Evolutionary conservation across 1,139 yeast genomes (phyloP).

Genomic region (Hanseniaspora gamundiae): DNA sequence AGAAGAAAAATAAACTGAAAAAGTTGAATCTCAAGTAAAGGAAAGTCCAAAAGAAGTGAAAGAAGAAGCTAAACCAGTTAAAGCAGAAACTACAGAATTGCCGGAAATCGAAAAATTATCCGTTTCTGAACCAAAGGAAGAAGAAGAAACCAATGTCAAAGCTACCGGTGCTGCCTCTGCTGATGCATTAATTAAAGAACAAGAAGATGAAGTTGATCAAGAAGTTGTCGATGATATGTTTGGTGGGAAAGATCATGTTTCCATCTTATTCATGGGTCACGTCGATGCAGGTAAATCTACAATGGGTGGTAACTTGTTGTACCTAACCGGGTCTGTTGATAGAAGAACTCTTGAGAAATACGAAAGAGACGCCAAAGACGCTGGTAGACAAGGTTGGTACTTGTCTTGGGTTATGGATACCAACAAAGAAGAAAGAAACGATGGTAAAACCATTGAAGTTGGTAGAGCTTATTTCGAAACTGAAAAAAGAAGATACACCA

Average conservation of each 20-base stretch:
- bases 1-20: conserved; percentile 22
- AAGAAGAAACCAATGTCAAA: conserved; percentile 4
- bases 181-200: conserved; percentile 43
- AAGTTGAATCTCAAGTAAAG: conserved; percentile 19
- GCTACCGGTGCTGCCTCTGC: conserved; percentile 6
- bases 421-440: conserved; percentile 94
- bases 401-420: conserved; percentile 99
- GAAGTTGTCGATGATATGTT: conserved; percentile 84
- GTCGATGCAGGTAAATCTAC: conserved; percentile 99
- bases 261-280: conserved; percentile 97
- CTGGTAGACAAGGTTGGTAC: conserved; percentile 99
- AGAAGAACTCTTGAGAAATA: conserved; percentile 98
- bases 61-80: conserved; percentile 18
- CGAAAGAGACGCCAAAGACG: conserved; percentile 97
- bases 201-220: conserved; percentile 78
- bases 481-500: conserved; percentile 93
- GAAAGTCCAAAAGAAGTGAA: conserved; percentile 24
- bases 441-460: conserved; percentile 98
- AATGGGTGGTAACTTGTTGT: conserved; percentile 95
- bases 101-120: conserved; percentile 5
- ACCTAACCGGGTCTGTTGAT: conserved; percentile 91
- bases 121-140: conserved; percentile 7
- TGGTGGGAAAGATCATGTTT: conserved; percentile 94
- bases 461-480: conserved; percentile 97
- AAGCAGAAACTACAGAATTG: conserved; percentile 8